These are phyloP conservation scores for Mesotaenium endlicherianum DNA, from an alignment of 139 green algal genomes.

Conservation along the genomic window DNA sequence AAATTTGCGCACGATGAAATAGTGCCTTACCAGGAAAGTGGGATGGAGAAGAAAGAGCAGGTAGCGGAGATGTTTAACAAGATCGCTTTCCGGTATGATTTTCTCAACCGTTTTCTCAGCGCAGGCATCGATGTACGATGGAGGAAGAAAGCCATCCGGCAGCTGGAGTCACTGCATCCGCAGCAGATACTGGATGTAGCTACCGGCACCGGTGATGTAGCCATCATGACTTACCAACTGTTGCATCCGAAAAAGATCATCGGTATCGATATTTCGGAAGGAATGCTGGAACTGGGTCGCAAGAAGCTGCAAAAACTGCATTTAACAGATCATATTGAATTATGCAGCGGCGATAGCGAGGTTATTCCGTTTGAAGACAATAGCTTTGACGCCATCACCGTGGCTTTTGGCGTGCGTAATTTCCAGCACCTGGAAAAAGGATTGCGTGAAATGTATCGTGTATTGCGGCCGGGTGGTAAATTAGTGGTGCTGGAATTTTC, in stretches of 20 bases:
- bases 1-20: too few species aligned
- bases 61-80: background rate
- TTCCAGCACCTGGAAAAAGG: background rate
- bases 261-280: background rate
- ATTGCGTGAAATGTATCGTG: background rate
- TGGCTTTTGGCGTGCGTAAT: background rate
- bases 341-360: background rate
- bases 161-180: too few species aligned
- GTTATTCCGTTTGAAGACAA: background rate
- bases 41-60: background rate
- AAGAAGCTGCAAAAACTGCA: background rate
- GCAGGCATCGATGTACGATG: background rate
- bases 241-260: background rate
- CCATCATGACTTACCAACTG: background rate
- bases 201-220: background rate
- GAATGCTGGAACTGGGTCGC: background rate
- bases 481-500: background rate
- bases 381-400: background rate
- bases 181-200: background rate
- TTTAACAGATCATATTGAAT: background rate
- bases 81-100: background rate
- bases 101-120: background rate
- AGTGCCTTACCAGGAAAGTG: too few species aligned
- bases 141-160: background rate
- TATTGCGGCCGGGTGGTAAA: background rate